A percentile compares a stretch with the other conserved stretches of the same genome.
phyloP scores from a whole-genome alignment of 2,329 filamentous ascomycete species.

The Aspergillus alliaceus region DNA sequence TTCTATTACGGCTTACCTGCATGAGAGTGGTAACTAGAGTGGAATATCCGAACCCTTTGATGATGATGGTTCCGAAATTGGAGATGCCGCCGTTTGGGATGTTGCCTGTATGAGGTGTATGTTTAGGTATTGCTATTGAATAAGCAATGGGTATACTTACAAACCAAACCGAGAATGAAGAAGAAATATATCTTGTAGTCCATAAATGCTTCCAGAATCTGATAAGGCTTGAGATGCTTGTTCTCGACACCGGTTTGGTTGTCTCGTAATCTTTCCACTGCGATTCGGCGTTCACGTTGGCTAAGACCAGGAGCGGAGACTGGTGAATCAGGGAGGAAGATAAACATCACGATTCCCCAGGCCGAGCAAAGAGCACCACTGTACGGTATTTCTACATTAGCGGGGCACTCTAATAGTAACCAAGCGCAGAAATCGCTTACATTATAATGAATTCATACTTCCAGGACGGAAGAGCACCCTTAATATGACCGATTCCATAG shows the following conservation, averaged over 20 bases:
- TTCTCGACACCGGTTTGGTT: slow-evolving; percentile 63
- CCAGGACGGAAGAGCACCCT: slow-evolving; percentile 59
- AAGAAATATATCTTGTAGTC: slow-evolving; percentile 63
- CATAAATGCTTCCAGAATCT: slow-evolving; percentile 56
- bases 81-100: slow-evolving; percentile 58
- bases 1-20: slow-evolving; percentile 33
- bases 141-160: slow-evolving; percentile 18
- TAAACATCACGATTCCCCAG: slow-evolving; percentile 60
- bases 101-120: slow-evolving; percentile 35
- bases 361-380: slow-evolving; percentile 54
- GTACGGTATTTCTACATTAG: neutral
- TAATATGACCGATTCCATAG: slow-evolving; percentile 62
- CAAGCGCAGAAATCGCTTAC: slow-evolving; percentile 19
- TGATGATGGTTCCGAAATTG: slow-evolving; percentile 61
- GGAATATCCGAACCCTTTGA: slow-evolving; percentile 58
- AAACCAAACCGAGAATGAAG: slow-evolving; percentile 51
- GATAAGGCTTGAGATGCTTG: slow-evolving; percentile 54
- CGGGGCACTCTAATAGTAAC: neutral
- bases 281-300: slow-evolving; percentile 53
- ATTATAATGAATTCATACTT: slow-evolving; percentile 70
- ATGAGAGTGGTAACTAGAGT: slow-evolving; percentile 56
- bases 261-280: slow-evolving; percentile 54
- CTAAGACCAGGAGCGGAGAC: slow-evolving; percentile 55
- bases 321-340: slow-evolving; percentile 60
- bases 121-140: neutral